These are phyloP conservation scores for Xylaria sp. DNA, from an alignment of 2,329 filamentous ascomycete species.

Conservation along the genomic window DNA sequence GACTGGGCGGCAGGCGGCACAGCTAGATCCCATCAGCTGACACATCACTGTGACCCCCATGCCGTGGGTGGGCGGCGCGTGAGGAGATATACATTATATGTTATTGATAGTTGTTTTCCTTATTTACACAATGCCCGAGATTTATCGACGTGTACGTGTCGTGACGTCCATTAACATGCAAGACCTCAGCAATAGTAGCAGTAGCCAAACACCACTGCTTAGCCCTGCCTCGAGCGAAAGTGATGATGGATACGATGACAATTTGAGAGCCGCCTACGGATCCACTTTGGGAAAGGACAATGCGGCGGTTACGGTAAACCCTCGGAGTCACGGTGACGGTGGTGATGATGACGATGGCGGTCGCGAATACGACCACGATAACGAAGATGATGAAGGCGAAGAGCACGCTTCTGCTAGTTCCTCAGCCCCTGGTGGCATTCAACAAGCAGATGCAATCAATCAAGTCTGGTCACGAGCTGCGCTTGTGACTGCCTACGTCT, in stretches of 20 bases:
- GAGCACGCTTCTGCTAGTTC: conserved; percentile 20
- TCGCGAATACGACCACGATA: conserved; percentile 16
- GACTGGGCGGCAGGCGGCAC: neutral
- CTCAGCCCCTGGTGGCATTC: conserved; percentile 49
- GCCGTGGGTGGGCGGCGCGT: conserved; percentile 12
- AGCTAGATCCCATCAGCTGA: conserved; percentile 32
- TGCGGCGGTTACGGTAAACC: conserved; percentile 31
- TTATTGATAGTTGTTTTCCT: conserved; percentile 14
- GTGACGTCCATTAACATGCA: conserved; percentile 43
- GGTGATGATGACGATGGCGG: conserved; percentile 21
- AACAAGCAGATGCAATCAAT: conserved; percentile 55
- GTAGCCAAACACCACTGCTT: conserved; percentile 44
- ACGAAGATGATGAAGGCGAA: conserved; percentile 27
- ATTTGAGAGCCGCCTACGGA: conserved; percentile 43
- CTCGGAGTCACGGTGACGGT: conserved; percentile 21
- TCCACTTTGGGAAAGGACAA: conserved; percentile 44
- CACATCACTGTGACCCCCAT: conserved; percentile 33
- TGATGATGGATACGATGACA: conserved; percentile 27
- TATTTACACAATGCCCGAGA: conserved; percentile 40
- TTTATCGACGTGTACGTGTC: conserved; percentile 43
- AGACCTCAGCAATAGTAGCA: conserved; percentile 35
- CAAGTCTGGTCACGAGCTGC: conserved; percentile 54
- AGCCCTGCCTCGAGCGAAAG: conserved; percentile 38
- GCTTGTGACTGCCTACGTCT: conserved; percentile 53
- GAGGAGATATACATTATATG: conserved; percentile 5